Evolutionary conservation across 768 basidiomycete genomes (phyloP), one percentile per base, ranked within the genome.

Genomic region (Lactarius deliciosus): DNA sequence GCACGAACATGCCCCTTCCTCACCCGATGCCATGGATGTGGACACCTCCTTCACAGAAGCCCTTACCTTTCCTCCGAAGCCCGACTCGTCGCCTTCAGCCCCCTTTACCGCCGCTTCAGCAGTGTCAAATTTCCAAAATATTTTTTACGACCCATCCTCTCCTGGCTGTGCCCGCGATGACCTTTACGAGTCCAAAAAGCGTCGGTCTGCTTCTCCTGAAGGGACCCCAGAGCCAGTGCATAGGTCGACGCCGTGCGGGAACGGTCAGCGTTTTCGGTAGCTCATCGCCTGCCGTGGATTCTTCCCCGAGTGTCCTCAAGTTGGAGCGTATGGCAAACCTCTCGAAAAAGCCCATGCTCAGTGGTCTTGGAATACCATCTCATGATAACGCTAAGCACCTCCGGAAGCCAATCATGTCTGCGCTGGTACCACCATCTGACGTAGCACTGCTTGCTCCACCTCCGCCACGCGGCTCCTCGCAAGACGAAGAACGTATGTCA

Each of bases 21-120:
- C 80, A 30, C 80, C 82, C 34, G 78, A 79, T 75, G 88, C 86
- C 36, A 94, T 93, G 92, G 92, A 94, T 69, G 82, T 93, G 41
- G 92, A 94, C 73, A 81, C 83, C 20, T 75, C 76, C 15, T 73
- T 72, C 79, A 47, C 25, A 20, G 50, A 66, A 70, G 58, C 72
- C 68, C 74, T 78, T 72, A 65, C 75, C 61, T 72, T 75, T 69
- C 68, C 60, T 47, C 61, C 67, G 13, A 64, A 63, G 28, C 40
- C 43, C 11, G 68, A 69, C 41, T 8, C 18, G 2, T 34, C 62
- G 28, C 62, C 78, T 68, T 66, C 76, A 11, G 59, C 40, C 2
- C 72, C 72, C 22, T 68, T 74, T 57, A 73, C 72, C 32, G 72
- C 71, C 47, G 72, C 70, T 15, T 71, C 73, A 13, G 72, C 72